A percentile compares a stretch with the other conserved stretches of the same genome.
Evolutionary conservation across 139 green algal genomes (phyloP).

Genomic region (Chlamydomonas sp.): DNA sequence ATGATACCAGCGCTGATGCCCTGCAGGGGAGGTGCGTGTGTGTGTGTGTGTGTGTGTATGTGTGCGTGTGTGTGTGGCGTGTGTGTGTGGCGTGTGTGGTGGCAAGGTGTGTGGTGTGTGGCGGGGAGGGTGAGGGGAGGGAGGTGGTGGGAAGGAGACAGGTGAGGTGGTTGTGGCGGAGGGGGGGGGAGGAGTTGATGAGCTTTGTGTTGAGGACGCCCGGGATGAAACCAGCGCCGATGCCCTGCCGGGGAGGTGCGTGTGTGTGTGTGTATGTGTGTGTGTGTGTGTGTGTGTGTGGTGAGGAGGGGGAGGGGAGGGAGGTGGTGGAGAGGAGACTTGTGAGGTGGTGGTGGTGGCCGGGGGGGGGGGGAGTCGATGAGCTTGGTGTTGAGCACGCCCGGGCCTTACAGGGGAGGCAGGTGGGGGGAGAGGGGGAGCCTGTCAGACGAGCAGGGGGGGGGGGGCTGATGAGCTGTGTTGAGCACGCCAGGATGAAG

Average conservation of each 20-base stretch:
- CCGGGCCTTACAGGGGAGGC: too few species aligned
- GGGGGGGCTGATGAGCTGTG: not conserved
- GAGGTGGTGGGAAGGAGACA: not conserved
- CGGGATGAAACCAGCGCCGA: constrained; percentile 76
- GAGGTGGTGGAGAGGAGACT: not conserved
- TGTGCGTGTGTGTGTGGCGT: not conserved
- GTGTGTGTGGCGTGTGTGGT: not conserved
- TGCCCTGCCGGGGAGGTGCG: constrained; percentile 53
- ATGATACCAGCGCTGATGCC: not conserved
- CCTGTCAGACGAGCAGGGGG: not conserved
- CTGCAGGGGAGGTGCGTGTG: too few species aligned
- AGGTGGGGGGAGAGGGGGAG: not conserved
- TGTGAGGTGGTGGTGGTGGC: not conserved
- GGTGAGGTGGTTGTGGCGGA: not conserved
- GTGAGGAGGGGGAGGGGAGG: not conserved
- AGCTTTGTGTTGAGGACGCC: not conserved
- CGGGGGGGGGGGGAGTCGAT: too few species aligned
- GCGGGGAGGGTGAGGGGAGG: not conserved
- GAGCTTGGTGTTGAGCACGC: not conserved
- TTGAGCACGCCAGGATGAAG: too few species aligned
- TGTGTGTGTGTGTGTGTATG: constrained; percentile 4
- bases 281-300: not conserved
- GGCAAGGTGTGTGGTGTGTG: not conserved
- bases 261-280: not conserved
- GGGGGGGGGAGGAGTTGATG: not conserved